Conservation (phyloP, 2,329 filamentous ascomycete species). For the Lomentospora prolificans region DNA sequence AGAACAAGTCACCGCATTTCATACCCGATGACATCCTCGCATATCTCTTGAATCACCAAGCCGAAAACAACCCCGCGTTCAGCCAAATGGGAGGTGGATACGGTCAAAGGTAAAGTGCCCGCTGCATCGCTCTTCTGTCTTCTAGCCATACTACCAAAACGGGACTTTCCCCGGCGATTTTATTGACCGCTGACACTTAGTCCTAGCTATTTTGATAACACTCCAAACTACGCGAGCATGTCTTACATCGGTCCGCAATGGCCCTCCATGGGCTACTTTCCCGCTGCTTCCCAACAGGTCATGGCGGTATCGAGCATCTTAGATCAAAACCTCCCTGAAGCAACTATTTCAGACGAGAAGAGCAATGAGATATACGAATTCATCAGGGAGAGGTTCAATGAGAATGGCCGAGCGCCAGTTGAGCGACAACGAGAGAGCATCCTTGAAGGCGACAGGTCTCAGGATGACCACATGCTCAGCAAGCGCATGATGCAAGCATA, state of each 20-base stretch:
- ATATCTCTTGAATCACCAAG: constrained; percentile 59
- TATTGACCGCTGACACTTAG: constrained; percentile 10
- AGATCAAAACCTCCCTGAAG: constrained; percentile 70
- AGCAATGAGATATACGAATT: constrained; percentile 73
- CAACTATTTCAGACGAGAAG: constrained; percentile 77
- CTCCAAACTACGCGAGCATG: constrained; percentile 33
- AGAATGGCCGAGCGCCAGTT: constrained; percentile 63
- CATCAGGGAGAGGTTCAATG: constrained; percentile 72
- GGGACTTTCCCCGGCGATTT: background rate
- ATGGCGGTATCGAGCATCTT: constrained; percentile 85
- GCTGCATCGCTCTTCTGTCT: background rate
- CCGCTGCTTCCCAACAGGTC: constrained; percentile 59
- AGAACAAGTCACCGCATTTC: constrained; percentile 73
- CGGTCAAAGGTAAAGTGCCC: background rate
- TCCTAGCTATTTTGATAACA: constrained; percentile 42
- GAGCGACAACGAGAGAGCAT: constrained; percentile 68
- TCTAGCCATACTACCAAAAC: too few species aligned
- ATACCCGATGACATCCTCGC: constrained; percentile 82
- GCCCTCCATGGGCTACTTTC: constrained; percentile 43
- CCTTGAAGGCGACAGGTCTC: constrained; percentile 65
- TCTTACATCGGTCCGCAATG: constrained; percentile 40
- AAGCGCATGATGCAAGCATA: constrained; percentile 94
- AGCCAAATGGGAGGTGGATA: constrained; percentile 4
- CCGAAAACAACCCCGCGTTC: constrained; percentile 7
- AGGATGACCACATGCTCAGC: constrained; percentile 60